These are phyloP conservation scores for Penicillium taxi DNA, from an alignment of 495 filamentous ascomycete genomes.

Conservation along the genomic window DNA sequence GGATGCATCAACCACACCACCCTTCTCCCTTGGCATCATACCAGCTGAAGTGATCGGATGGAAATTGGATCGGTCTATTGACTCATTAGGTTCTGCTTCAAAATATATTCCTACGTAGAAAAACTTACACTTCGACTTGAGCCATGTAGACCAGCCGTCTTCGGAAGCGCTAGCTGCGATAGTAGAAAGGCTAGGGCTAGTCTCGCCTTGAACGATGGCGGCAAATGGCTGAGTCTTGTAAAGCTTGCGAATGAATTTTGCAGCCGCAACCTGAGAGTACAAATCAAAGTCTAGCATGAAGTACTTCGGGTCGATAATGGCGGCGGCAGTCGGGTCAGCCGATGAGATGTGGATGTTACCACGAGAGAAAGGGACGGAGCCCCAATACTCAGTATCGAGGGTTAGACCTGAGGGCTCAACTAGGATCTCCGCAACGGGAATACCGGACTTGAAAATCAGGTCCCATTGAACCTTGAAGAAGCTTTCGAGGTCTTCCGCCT, in stretches of 20 bases:
- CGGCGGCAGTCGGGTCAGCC: constrained; percentile 23
- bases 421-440: constrained; percentile 36
- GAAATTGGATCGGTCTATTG: constrained; percentile 28
- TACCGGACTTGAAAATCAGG: constrained; percentile 25
- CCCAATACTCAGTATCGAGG: constrained; percentile 35
- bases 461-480: constrained; percentile 22
- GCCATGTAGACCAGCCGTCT: constrained; percentile 19
- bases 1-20: constrained; percentile 39
- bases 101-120: background rate
- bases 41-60: constrained; percentile 44
- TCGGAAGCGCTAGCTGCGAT: constrained; percentile 13
- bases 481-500: constrained; percentile 8
- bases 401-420: constrained; percentile 19
- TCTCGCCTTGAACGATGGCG: constrained; percentile 11
- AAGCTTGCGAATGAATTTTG: constrained; percentile 22
- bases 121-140: constrained; percentile 24
- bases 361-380: constrained; percentile 42
- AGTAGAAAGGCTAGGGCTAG: constrained; percentile 12
- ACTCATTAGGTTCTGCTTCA: background rate
- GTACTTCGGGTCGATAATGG: constrained; percentile 48
- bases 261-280: constrained; percentile 23
- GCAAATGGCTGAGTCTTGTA: constrained; percentile 18
- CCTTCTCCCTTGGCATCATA: constrained; percentile 48
- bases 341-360: constrained; percentile 50
- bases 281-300: constrained; percentile 45